Percentiles rank a stretch among this genome's conserved stretches.
Evolutionary conservation across 1,284 basidiomycete genomes (phyloP).

Genomic region (Sporisorium scitamineum): DNA sequence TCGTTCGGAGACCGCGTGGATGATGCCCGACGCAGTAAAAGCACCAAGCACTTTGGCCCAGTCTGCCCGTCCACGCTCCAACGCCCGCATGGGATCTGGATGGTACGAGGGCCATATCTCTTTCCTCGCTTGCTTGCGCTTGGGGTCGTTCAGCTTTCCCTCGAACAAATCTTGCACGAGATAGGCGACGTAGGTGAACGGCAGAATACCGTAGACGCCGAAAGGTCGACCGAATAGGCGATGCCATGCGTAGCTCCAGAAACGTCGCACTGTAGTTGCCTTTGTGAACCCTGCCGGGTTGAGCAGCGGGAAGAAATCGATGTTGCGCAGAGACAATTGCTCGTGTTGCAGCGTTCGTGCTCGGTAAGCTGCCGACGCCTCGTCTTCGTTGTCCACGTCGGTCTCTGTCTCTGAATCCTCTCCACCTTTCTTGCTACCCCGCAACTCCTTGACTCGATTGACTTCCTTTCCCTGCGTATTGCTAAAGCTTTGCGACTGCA

Average conservation of each 20-base stretch:
- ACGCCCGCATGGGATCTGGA: conserved; percentile 44
- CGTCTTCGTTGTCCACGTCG: conserved; percentile 31
- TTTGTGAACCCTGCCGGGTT: conserved; percentile 46
- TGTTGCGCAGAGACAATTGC: conserved; percentile 46
- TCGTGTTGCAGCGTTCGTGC: conserved; percentile 17
- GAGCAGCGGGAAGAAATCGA: conserved; percentile 57
- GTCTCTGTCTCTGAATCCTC: conserved; percentile 38
- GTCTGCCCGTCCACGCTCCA: conserved; percentile 47
- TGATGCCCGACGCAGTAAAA: conserved; percentile 48
- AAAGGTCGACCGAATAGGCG: conserved; percentile 50
- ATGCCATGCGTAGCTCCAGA: conserved; percentile 55
- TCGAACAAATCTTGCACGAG: conserved; percentile 29
- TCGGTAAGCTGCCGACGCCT: conserved; percentile 19
- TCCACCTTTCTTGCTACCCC: background rate
- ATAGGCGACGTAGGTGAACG: conserved; percentile 43
- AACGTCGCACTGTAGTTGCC: conserved; percentile 40
- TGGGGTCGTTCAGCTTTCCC: conserved; percentile 38
- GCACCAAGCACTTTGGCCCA: conserved; percentile 59
- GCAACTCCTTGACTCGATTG: conserved; percentile 14
- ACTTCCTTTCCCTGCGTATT: background rate
- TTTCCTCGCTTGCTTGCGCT: conserved; percentile 30
- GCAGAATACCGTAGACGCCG: conserved; percentile 51
- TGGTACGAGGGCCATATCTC: conserved; percentile 47
- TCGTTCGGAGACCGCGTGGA: conserved; percentile 50
- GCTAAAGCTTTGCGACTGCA: background rate